Conservation (phyloP, 2,329 filamentous ascomycete genomes). For the Acarospora socialis region DNA sequence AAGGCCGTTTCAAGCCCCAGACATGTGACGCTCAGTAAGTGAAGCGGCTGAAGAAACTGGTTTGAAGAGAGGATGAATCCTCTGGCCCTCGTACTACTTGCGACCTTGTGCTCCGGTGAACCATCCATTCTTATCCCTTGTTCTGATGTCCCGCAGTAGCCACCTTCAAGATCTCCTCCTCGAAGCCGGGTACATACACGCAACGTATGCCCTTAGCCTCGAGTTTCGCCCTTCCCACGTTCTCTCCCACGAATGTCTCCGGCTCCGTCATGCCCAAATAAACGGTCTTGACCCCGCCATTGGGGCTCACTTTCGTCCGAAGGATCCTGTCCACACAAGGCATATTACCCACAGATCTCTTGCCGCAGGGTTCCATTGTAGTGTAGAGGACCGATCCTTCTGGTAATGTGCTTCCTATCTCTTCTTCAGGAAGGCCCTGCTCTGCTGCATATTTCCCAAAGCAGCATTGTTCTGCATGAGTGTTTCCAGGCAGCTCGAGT, state of each 20-base stretch:
- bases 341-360: constrained; percentile 31
- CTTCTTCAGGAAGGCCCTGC: constrained; percentile 23
- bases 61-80: constrained; percentile 11
- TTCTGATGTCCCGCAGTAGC: constrained; percentile 67
- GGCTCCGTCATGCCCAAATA: constrained; percentile 84
- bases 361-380: constrained; percentile 54
- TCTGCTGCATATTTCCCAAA: constrained; percentile 48
- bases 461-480: constrained; percentile 90
- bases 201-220: constrained; percentile 60
- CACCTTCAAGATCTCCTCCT: constrained; percentile 65
- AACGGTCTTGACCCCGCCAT: constrained; percentile 56
- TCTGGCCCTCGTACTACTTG: constrained; percentile 38
- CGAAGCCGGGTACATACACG: constrained; percentile 57
- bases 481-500: constrained; percentile 80
- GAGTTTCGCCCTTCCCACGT: constrained; percentile 57
- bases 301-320: constrained; percentile 28
- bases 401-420: constrained; percentile 28
- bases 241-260: constrained; percentile 74
- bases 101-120: constrained; percentile 43
- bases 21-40: constrained; percentile 22
- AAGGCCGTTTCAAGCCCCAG: constrained; percentile 47
- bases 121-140: constrained; percentile 19
- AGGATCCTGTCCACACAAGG: constrained; percentile 64
- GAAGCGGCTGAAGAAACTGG: constrained; percentile 12
- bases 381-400: constrained; percentile 61